Percentiles rank a stretch among this genome's conserved stretches.
These are phyloP conservation scores for Solanum sejunctum DNA, from an alignment of 257 asterid species.

Conservation along the genomic window DNA sequence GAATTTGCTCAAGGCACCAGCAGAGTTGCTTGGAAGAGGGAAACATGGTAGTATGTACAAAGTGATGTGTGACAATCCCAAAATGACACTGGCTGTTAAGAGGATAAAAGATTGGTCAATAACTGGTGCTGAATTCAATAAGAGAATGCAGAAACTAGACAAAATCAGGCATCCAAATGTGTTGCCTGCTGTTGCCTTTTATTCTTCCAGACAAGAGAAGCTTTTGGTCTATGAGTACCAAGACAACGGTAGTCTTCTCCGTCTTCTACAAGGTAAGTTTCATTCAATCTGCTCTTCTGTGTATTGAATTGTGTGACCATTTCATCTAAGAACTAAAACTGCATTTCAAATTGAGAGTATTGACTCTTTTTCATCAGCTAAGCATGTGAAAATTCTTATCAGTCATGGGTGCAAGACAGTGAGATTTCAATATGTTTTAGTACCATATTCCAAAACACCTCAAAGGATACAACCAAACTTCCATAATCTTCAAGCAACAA, in stretches of 20 bases:
- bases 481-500: neutral
- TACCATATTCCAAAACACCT: neutral
- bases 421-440: neutral
- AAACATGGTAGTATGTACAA: constrained; percentile 59
- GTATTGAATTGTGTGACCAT: neutral
- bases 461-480: neutral
- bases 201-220: constrained; percentile 62
- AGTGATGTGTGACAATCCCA: constrained; percentile 35
- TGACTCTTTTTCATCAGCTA: neutral
- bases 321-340: neutral
- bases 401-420: neutral
- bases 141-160: constrained; percentile 46
- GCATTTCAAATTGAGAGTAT: neutral
- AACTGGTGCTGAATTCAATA: constrained; percentile 38
- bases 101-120: constrained; percentile 62
- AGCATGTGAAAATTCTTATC: neutral
- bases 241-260: constrained; percentile 52
- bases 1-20: constrained; percentile 67
- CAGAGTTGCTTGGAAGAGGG: constrained; percentile 77
- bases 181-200: constrained; percentile 52
- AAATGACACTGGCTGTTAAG: constrained; percentile 47
- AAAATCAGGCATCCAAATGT: constrained; percentile 51
- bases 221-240: constrained; percentile 70
- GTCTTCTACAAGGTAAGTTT: constrained; percentile 44
- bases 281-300: neutral